Percentiles rank a stretch among this genome's conserved stretches.
Evolutionary conservation across 768 basidiomycete species (phyloP).

Genomic region (Lyophyllum semitale): DNA sequence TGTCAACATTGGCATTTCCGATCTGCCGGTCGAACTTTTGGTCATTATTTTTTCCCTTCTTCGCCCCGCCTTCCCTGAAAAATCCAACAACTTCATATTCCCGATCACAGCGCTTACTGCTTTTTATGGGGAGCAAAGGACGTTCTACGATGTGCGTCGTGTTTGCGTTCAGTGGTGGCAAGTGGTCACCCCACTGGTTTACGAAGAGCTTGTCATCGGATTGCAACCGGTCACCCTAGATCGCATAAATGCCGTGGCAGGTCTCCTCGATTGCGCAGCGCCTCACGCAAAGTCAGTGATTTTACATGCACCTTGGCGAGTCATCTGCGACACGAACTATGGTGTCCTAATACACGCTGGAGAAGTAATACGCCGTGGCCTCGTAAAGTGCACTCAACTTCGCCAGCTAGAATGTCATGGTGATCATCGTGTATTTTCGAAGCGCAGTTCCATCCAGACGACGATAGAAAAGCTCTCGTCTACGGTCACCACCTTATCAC

Average conservation of each 20-base stretch:
- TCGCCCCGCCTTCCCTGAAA: too few species aligned
- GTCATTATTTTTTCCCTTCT: too few species aligned
- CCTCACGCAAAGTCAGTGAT: background rate
- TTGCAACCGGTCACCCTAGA: background rate
- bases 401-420: background rate
- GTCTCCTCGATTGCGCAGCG: background rate
- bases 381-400: background rate
- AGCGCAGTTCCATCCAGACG: background rate
- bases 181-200: background rate
- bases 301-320: background rate
- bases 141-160: too few species aligned
- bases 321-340: background rate
- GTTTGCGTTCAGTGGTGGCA: background rate
- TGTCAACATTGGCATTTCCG: too few species aligned
- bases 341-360: background rate
- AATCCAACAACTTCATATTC: too few species aligned
- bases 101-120: too few species aligned
- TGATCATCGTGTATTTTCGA: background rate
- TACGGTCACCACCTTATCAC: background rate
- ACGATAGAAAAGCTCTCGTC: background rate
- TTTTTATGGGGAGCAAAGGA: too few species aligned
- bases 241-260: background rate
- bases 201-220: background rate
- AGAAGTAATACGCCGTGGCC: background rate
- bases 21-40: too few species aligned